phyloP scores from a whole-genome alignment of 345 rosid species.

The Odontarrhena argentea region DNA sequence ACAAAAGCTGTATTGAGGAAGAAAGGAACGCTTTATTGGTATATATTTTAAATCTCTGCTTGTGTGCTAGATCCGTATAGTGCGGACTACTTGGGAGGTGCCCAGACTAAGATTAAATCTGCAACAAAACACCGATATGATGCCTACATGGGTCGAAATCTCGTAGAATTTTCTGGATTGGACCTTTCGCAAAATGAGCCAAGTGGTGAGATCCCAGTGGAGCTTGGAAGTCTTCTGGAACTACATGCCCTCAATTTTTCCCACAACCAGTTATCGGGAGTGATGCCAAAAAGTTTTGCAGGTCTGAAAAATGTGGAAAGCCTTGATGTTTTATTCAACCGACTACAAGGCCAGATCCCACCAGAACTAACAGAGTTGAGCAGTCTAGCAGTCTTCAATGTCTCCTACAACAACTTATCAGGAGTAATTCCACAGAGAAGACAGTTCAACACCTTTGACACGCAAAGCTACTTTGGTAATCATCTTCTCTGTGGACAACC shows the following conservation, averaged over 20 bases:
- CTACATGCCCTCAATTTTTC: constrained; percentile 35
- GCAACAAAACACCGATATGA: constrained; percentile 21
- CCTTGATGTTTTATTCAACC: constrained; percentile 26
- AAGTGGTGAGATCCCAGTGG: constrained; percentile 38
- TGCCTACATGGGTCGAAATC: neutral
- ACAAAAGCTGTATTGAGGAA: neutral
- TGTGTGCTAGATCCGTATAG: neutral
- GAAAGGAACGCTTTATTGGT: neutral
- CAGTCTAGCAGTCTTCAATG: neutral
- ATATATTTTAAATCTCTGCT: neutral
- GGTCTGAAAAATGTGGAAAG: constrained; percentile 42
- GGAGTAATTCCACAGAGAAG: neutral
- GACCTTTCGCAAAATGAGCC: constrained; percentile 48
- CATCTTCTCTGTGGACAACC: neutral
- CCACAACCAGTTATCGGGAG: neutral
- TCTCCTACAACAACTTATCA: constrained; percentile 16
- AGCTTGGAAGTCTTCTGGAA: constrained; percentile 23
- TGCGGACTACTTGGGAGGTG: neutral
- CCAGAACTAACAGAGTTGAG: too few relatives aligned
- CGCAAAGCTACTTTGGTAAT: neutral
- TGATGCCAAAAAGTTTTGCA: constrained; percentile 41
- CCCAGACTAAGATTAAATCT: neutral
- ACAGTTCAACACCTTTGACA: constrained; percentile 14
- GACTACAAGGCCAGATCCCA: too few relatives aligned
- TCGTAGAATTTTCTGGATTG: constrained; percentile 25